Evolutionary conservation across 1,284 basidiomycete species (phyloP).

Genomic region (Boletellus deceptivus): DNA sequence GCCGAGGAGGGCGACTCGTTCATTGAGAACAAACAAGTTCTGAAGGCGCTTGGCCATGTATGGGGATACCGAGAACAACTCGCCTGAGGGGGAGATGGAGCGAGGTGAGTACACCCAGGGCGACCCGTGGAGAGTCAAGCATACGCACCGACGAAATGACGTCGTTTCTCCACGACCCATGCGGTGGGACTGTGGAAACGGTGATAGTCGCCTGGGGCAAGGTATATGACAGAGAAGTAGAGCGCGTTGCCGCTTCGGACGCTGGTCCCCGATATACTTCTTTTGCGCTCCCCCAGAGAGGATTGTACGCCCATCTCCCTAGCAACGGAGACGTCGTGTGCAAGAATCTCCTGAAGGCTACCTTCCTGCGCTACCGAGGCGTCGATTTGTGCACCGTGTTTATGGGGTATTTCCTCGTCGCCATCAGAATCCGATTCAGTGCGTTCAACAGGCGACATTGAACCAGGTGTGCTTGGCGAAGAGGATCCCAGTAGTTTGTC

Average conservation of each 20-base stretch:
- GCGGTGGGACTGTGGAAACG: slow-evolving; percentile 94
- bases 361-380: slow-evolving; percentile 62
- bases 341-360: slow-evolving; percentile 52
- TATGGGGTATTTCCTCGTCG: slow-evolving; percentile 41
- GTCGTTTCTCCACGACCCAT: slow-evolving; percentile 95
- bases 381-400: slow-evolving; percentile 60
- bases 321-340: slow-evolving; percentile 68
- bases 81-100: slow-evolving; percentile 46
- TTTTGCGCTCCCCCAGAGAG: slow-evolving; percentile 38
- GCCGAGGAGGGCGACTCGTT: slow-evolving; percentile 95
- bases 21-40: slow-evolving; percentile 96
- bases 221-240: slow-evolving; percentile 94
- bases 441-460: slow-evolving; percentile 19
- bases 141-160: slow-evolving; percentile 84
- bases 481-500: slow-evolving; percentile 71
- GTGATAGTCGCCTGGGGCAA: slow-evolving; percentile 98
- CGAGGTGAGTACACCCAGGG: no score
- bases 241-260: slow-evolving; percentile 76
- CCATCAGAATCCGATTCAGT: slow-evolving; percentile 29
- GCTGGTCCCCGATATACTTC: slow-evolving; percentile 44
- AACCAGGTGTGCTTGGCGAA: slow-evolving; percentile 26
- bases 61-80: slow-evolving; percentile 95
- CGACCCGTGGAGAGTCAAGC: slow-evolving; percentile 1
- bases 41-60: slow-evolving; percentile 92
- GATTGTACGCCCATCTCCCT: slow-evolving; percentile 61